These are phyloP conservation scores for Phytophthora syringae DNA, from an alignment of 352 stramenopile species.

Conservation along the genomic window DNA sequence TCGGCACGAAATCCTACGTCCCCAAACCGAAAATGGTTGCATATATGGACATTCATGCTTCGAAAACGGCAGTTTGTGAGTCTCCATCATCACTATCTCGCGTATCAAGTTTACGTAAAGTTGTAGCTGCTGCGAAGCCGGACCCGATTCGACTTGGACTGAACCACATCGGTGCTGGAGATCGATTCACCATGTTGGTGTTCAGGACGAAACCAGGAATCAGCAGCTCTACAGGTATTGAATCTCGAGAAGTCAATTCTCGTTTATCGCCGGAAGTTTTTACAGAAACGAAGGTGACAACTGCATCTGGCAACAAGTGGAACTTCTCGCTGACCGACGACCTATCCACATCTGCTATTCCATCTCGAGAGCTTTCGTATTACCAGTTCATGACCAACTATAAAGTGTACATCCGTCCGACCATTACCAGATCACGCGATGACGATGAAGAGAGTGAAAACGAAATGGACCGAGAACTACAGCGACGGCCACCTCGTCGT, in stretches of 20 bases:
- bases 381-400: conserved; percentile 69
- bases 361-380: conserved; percentile 55
- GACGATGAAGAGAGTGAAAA: conserved; percentile 14
- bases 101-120: conserved; percentile 38
- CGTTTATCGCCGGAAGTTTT: conserved; percentile 1
- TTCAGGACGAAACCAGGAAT: conserved; percentile 51
- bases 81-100: conserved; percentile 14
- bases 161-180: conserved; percentile 45
- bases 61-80: neutral
- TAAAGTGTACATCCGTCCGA: conserved; percentile 46
- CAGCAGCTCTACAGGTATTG: conserved; percentile 7
- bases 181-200: conserved; percentile 54
- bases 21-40: conserved; percentile 44
- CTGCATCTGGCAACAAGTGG: conserved; percentile 32
- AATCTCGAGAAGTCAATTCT: conserved; percentile 3
- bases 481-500: conserved; percentile 12
- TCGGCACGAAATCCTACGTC: conserved; percentile 18
- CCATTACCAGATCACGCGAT: neutral
- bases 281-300: neutral
- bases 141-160: conserved; percentile 43
- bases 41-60: conserved; percentile 51
- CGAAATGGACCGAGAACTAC: conserved; percentile 18
- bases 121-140: conserved; percentile 28
- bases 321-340: conserved; percentile 43
- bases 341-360: conserved; percentile 42